Conservation (phyloP, 2,329 filamentous ascomycete genomes). For the Botrytis elliptica region DNA sequence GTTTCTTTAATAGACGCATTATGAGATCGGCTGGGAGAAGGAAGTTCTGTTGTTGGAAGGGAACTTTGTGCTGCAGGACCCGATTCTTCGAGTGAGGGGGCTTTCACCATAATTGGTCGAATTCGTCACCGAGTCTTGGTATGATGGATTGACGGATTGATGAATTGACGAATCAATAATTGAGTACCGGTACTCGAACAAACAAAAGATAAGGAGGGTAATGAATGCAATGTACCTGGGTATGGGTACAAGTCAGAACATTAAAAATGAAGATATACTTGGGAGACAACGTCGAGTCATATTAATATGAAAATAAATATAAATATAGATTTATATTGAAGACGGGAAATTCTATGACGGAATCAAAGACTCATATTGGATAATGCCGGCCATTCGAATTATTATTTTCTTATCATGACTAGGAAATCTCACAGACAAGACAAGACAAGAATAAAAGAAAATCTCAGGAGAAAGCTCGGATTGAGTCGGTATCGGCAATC, state of each 20-base stretch:
- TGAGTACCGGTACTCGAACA: not conserved
- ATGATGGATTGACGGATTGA: not conserved
- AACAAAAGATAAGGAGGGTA: not conserved
- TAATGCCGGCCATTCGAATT: not conserved
- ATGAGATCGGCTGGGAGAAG: slow-evolving; percentile 22
- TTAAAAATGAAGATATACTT: not conserved
- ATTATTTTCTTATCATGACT: not conserved
- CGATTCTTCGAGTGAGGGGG: not conserved
- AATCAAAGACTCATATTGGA: not conserved
- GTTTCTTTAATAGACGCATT: slow-evolving; percentile 23
- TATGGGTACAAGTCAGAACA: not conserved
- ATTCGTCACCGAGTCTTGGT: not conserved
- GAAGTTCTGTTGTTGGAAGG: slow-evolving; percentile 13
- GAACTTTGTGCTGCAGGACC: not conserved
- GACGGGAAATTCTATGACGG: not conserved
- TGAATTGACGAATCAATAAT: not conserved
- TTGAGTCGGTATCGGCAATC: not conserved
- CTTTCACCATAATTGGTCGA: not conserved
- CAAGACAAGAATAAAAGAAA: not conserved
- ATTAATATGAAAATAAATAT: too few species aligned
- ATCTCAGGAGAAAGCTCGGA: slow-evolving; percentile 1
- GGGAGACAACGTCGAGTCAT: not conserved
- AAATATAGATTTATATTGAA: too few species aligned
- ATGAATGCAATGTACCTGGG: not conserved
- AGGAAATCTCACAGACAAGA: not conserved